Evolutionary conservation across 257 asterid genomes (phyloP), one percentile per base, ranked within the genome.

Genomic region (Solanum clarkiae): DNA sequence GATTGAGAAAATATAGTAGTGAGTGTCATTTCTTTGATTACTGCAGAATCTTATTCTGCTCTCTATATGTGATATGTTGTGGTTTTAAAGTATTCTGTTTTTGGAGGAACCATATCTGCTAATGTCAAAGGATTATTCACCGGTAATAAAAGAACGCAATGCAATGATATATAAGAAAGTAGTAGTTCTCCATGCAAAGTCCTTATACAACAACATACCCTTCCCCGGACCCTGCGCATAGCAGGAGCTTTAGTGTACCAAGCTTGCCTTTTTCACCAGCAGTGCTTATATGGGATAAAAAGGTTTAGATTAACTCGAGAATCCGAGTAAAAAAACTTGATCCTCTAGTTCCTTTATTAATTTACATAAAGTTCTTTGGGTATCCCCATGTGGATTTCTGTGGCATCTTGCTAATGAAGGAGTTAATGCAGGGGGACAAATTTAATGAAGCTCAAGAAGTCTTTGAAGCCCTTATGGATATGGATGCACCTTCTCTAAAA

Each of bases 371-470:
- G 47, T 53, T 77, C 63, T 16, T 42, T 17, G 0, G 53, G 22
- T 71, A 63, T 24, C 40, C 36, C 80, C 29, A 11, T 40, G 55
- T 44, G 54, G 8, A 44, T 71, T 47, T 42, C 55, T 71, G 55
- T 44, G 36, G 54, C 66, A 32, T 84, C 57, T 85, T 69, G 47
- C 59, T 18, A 63, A 29, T 74, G 54, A 54, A 84, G 86, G 81
- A 55, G 62, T 62, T 89, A 82, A 87, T 87, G 83, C 95, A 97
- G 99, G 99, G 97, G 36, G 89, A 93, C 88, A 94, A 88, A 86
- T 95, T 90, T 80, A 88, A 84, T 86, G 98, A 97, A 89, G 99
- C 99, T 20, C 98, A 94, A 92, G 99, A 92, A 88, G 65, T 97
- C 29, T 97, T 97, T 32, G 93, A 90, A 81, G 86, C 93, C 86